Percentiles rank a stretch among this genome's conserved stretches.
Conservation (phyloP, 768 basidiomycete genomes). For the Amanita exitialis region DNA sequence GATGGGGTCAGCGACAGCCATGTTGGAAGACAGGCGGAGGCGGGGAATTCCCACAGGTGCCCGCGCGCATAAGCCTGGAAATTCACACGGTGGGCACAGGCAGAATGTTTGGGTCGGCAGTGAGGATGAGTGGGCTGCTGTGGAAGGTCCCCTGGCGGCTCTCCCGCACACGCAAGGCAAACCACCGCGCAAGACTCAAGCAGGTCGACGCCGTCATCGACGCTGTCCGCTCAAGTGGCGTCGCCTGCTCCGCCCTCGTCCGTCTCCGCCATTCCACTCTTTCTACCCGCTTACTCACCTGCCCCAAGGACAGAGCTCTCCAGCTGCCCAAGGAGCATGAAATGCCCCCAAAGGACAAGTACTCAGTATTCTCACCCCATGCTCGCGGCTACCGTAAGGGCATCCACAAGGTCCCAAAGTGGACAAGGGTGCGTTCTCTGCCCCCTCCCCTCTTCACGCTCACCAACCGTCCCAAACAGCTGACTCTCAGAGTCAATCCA, state of each 20-base stretch:
- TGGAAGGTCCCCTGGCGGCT: conserved; percentile 97
- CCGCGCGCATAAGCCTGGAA: no score
- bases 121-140: conserved; percentile 67
- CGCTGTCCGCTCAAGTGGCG: conserved; percentile 72
- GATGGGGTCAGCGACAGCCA: conserved; percentile 30
- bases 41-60: conserved; percentile 23
- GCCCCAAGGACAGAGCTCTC: conserved; percentile 53
- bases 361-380: conserved; percentile 76
- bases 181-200: conserved; percentile 81
- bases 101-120: conserved; percentile 68
- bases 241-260: conserved; percentile 70
- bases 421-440: conserved; percentile 64
- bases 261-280: conserved; percentile 17
- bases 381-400: conserved; percentile 79
- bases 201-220: conserved; percentile 92
- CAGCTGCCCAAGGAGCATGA: conserved; percentile 88
- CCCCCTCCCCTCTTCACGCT: neutral
- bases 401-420: conserved; percentile 97
- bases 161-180: conserved; percentile 86
- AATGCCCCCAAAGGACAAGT: conserved; percentile 91
- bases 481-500: conserved; percentile 82
- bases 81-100: conserved; percentile 5
- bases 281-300: neutral
- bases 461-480: conserved; percentile 27
- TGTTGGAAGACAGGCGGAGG: conserved; percentile 20